These are phyloP conservation scores for Lanmaoa pseudosensibilis DNA, from an alignment of 768 basidiomycete genomes.

Conservation along the genomic window DNA sequence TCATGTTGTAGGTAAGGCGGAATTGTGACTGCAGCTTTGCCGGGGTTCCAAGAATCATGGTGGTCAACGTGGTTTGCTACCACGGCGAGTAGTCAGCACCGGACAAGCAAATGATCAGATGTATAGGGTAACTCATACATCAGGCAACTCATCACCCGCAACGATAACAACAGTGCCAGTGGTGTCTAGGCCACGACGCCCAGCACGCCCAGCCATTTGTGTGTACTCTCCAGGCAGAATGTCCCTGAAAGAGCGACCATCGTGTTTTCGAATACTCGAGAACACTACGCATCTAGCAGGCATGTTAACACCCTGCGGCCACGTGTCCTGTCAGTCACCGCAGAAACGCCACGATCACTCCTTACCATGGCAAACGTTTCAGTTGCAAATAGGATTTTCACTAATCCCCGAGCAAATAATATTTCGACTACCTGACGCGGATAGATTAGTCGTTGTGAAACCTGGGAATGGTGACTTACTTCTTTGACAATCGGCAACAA, in stretches of 20 bases:
- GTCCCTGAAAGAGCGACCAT: conserved; percentile 89
- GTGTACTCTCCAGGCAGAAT: conserved; percentile 93
- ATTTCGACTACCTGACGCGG: conserved; percentile 83
- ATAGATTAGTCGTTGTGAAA: conserved; percentile 3
- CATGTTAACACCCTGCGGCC: conserved; percentile 93
- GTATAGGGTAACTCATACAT: conserved; percentile 49
- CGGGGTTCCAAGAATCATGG: conserved; percentile 94
- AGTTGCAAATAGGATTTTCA: conserved; percentile 96
- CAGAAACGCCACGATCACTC: background rate
- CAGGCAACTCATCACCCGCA: conserved; percentile 80
- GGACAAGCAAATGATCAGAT: background rate
- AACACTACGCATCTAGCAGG: conserved; percentile 97
- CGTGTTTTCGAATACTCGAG: conserved; percentile 92
- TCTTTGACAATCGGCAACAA: conserved; percentile 96
- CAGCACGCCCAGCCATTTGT: conserved; percentile 98
- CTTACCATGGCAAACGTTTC: conserved; percentile 98
- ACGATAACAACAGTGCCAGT: conserved; percentile 96
- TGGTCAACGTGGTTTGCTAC: conserved; percentile 71
- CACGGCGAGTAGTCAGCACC: background rate
- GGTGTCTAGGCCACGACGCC: conserved; percentile 89
- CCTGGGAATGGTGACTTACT: conserved; percentile 41
- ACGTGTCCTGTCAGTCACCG: conserved; percentile 9
- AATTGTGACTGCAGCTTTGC: conserved; percentile 95
- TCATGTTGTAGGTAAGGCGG: conserved; percentile 99
- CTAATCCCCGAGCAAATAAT: conserved; percentile 90